Evolutionary conservation across 2,329 filamentous ascomycete species (phyloP).

Genomic region (Beauveria caledonica): DNA sequence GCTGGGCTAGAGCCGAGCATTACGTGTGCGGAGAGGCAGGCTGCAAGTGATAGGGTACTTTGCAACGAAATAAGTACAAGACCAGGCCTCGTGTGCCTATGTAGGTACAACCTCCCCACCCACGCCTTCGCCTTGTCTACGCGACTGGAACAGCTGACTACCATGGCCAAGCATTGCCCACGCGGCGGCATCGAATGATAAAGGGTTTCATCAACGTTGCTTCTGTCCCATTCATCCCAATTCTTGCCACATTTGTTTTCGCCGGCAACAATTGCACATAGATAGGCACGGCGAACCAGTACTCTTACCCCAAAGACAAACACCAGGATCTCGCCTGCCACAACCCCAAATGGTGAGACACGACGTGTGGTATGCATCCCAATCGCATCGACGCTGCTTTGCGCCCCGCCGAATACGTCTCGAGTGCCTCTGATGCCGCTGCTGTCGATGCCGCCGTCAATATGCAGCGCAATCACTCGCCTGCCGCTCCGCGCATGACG

Average conservation of each 20-base stretch:
- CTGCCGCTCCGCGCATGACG: not conserved
- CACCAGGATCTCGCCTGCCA: not conserved
- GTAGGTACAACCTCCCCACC: too few species aligned
- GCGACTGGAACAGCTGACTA: too few species aligned
- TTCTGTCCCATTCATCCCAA: too few species aligned
- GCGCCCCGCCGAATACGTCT: slow-evolving; percentile 12
- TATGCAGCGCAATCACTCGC: not conserved
- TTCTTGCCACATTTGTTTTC: too few species aligned
- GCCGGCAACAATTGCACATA: not conserved
- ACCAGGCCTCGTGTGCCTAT: too few species aligned
- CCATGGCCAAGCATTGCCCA: too few species aligned
- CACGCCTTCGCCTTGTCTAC: too few species aligned
- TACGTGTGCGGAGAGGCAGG: too few species aligned
- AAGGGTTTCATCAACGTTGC: too few species aligned
- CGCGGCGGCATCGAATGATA: too few species aligned
- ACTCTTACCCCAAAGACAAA: not conserved
- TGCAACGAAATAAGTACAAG: too few species aligned
- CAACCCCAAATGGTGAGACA: slow-evolving; percentile 20
- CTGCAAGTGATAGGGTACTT: too few species aligned
- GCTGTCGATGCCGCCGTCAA: slow-evolving; percentile 8
- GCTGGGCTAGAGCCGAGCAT: not conserved
- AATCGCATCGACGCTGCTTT: slow-evolving; percentile 19
- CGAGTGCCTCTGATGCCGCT: not conserved
- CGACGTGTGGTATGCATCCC: slow-evolving; percentile 20
- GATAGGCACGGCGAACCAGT: not conserved